phyloP scores from a whole-genome alignment of 2,329 filamentous ascomycete species.

The Fusarium musae region DNA sequence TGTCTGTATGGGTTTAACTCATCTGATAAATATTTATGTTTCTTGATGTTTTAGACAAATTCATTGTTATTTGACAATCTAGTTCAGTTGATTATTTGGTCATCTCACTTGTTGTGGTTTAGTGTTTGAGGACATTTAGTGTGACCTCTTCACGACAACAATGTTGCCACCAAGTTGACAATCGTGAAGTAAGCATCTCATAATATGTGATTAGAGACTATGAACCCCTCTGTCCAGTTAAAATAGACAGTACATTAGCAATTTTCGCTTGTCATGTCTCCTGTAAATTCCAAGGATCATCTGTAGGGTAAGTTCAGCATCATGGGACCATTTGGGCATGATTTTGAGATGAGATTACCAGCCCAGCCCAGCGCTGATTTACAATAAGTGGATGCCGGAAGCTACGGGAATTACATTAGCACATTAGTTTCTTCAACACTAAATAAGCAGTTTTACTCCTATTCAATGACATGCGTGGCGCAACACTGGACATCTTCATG shows the following conservation, averaged over 20 bases:
- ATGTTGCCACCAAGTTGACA: too few relatives aligned
- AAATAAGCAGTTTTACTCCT: background rate
- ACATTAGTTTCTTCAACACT: background rate
- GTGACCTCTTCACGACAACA: too few relatives aligned
- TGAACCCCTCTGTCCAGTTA: rapidly evolving
- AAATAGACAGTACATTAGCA: background rate
- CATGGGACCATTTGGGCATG: constrained; percentile 18
- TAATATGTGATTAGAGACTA: rapidly evolving
- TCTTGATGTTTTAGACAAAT: background rate
- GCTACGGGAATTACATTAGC: constrained; percentile 20
- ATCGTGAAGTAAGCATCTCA: too few relatives aligned
- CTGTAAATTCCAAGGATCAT: background rate
- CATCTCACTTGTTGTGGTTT: rapidly evolving
- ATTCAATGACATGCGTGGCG: constrained; percentile 6
- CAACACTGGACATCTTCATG: background rate
- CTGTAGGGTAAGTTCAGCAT: constrained; percentile 27
- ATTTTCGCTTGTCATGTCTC: background rate
- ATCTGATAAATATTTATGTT: too few relatives aligned
- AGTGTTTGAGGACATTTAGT: background rate
- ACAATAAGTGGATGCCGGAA: constrained; percentile 35
- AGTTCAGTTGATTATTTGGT: background rate
- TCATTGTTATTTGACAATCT: background rate
- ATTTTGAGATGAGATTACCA: constrained; percentile 24
- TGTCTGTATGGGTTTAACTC: background rate
- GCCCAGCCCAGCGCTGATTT: constrained; percentile 22